A percentile compares a stretch with the other conserved stretches of the same genome.
Conservation (phyloP, 495 filamentous ascomycete species). For the Hamigera avellanea region DNA sequence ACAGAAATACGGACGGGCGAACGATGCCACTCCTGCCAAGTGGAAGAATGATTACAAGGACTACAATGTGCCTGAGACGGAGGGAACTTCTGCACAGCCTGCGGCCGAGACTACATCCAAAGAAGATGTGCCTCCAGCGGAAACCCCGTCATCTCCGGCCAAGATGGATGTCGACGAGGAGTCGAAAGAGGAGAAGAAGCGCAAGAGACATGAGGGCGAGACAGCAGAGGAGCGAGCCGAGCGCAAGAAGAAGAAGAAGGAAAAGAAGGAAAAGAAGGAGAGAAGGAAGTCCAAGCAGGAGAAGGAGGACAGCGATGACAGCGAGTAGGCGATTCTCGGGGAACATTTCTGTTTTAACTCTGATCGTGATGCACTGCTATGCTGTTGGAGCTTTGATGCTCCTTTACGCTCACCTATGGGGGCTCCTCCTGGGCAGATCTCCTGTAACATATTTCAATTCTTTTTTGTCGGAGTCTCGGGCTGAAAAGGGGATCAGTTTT, state of each 20-base stretch:
- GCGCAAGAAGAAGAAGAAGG: slow-evolving; percentile 65
- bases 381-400: too few relatives aligned
- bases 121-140: slow-evolving; percentile 28
- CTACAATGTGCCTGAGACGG: slow-evolving; percentile 49
- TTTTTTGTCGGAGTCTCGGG: slow-evolving; percentile 30
- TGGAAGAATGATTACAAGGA: slow-evolving; percentile 89
- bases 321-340: slow-evolving; percentile 34
- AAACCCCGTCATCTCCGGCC: slow-evolving; percentile 17
- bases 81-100: slow-evolving; percentile 27
- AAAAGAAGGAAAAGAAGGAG: slow-evolving; percentile 63
- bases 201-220: slow-evolving; percentile 73
- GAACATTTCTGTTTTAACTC: slow-evolving; percentile 11
- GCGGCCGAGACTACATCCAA: slow-evolving; percentile 28
- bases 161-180: slow-evolving; percentile 31
- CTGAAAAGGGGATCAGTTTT: slow-evolving; percentile 30
- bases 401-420: slow-evolving; percentile 2
- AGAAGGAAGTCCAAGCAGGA: slow-evolving; percentile 50
- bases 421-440: slow-evolving; percentile 14
- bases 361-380: not conserved
- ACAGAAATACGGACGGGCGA: slow-evolving; percentile 80
- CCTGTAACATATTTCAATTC: slow-evolving; percentile 28
- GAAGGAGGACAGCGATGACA: slow-evolving; percentile 45
- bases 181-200: slow-evolving; percentile 51
- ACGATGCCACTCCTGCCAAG: slow-evolving; percentile 81
- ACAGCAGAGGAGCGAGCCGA: slow-evolving; percentile 65